These are phyloP conservation scores for Ceratobasidium sp. DNA, from an alignment of 1,284 basidiomycete species.

Conservation along the genomic window DNA sequence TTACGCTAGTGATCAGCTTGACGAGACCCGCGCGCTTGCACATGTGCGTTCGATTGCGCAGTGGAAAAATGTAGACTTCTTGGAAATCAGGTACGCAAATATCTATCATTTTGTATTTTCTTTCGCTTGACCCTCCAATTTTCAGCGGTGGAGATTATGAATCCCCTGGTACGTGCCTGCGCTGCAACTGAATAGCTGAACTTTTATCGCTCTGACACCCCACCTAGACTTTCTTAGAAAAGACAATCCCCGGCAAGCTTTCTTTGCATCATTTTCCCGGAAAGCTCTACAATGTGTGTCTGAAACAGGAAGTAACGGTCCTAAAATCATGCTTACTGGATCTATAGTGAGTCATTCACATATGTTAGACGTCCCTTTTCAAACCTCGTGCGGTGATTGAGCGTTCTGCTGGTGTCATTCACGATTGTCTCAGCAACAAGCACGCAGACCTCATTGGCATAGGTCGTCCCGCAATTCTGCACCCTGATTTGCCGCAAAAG, in stretches of 20 bases:
- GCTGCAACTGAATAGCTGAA: conserved; percentile 23
- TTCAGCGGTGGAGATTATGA: conserved; percentile 90
- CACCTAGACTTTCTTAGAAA: conserved; percentile 64
- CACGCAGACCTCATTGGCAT: conserved; percentile 82
- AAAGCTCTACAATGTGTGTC: conserved; percentile 59
- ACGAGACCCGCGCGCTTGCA: conserved; percentile 65
- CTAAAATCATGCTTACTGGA: conserved; percentile 82
- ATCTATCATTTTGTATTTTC: conserved; percentile 66
- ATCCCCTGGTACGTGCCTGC: conserved; percentile 65
- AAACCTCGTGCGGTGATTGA: conserved; percentile 8
- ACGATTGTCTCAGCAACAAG: conserved; percentile 61
- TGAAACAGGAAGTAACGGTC: conserved; percentile 52
- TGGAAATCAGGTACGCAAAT: conserved; percentile 31
- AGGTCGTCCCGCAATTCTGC: conserved; percentile 72
- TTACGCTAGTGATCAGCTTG: conserved; percentile 67
- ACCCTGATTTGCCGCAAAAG: conserved; percentile 67
- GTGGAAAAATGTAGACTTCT: conserved; percentile 60
- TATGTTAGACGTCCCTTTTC: background rate
- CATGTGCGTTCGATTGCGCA: conserved; percentile 72
- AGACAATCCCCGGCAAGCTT: conserved; percentile 51
- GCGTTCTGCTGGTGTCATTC: conserved; percentile 68
- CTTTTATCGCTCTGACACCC: conserved; percentile 69
- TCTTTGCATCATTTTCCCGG: conserved; percentile 52
- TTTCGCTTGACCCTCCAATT: conserved; percentile 51
- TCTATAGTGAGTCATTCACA: conserved; percentile 62